Evolutionary conservation across 208 protist species (phyloP).

Genomic region (Leishmania mexicana): DNA sequence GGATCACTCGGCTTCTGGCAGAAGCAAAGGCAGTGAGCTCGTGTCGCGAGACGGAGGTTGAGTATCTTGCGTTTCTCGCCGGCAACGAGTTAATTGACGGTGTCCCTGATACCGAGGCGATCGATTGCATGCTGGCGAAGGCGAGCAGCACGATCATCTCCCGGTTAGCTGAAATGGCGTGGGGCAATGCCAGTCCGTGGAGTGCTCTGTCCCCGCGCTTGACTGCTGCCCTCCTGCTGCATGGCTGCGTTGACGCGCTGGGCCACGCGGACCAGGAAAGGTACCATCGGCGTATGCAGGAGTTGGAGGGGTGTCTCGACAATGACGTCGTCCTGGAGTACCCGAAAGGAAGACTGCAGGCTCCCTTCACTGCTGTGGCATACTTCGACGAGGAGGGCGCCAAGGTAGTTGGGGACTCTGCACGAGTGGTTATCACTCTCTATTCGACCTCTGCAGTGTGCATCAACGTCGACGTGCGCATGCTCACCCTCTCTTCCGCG

Average conservation of each 20-base stretch:
- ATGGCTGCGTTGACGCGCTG: slow-evolving; percentile 39
- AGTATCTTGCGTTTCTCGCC: slow-evolving; percentile 25
- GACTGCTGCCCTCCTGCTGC: slow-evolving; percentile 26
- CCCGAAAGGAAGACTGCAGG: slow-evolving; percentile 32
- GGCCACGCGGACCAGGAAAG: slow-evolving; percentile 16
- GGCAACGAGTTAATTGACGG: slow-evolving; percentile 20
- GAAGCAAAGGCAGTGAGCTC: slow-evolving; percentile 24
- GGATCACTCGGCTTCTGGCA: slow-evolving; percentile 24
- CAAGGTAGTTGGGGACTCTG: slow-evolving; percentile 21
- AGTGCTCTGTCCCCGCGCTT: slow-evolving; percentile 17
- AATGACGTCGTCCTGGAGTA: slow-evolving; percentile 29
- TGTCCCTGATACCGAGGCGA: slow-evolving; percentile 13
- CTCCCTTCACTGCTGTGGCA: slow-evolving; percentile 34
- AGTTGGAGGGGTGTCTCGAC: slow-evolving; percentile 15
- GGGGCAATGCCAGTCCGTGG: slow-evolving; percentile 20
- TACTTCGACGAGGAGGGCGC: slow-evolving; percentile 19
- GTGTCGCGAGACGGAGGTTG: slow-evolving; percentile 14
- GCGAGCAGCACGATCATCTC: slow-evolving; percentile 22
- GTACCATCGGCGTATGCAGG: slow-evolving; percentile 23
- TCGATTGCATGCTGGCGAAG: slow-evolving; percentile 19
- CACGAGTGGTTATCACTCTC: slow-evolving; percentile 23
- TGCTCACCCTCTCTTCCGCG: slow-evolving; percentile 18
- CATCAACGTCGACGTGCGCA: slow-evolving; percentile 22
- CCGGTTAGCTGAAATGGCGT: slow-evolving; percentile 24
- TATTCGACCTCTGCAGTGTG: slow-evolving; percentile 32